phyloP scores from a whole-genome alignment of 2,329 filamentous ascomycete genomes.

The Zasmidium citrigriseum region DNA sequence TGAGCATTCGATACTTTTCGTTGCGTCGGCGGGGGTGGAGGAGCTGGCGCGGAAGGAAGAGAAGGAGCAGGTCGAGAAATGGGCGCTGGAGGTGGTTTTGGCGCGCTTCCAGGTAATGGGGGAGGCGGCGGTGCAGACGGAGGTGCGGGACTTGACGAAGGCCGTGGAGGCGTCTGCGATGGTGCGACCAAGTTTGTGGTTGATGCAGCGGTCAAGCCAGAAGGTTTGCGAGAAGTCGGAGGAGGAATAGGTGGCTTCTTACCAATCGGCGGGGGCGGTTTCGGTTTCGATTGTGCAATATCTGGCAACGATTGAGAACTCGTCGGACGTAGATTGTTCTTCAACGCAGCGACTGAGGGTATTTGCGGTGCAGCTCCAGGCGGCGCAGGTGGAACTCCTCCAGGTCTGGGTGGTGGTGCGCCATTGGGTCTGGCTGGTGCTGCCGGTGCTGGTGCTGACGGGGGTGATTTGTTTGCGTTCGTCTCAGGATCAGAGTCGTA shows the following conservation, averaged over 20 bases:
- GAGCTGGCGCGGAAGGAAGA: conserved; percentile 30
- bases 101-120: conserved; percentile 40
- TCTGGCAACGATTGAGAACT: conserved; percentile 60
- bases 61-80: conserved; percentile 12
- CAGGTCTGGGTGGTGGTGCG: conserved; percentile 42
- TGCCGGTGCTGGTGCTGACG: conserved; percentile 46
- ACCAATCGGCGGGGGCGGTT: conserved; percentile 74
- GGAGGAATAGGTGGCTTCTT: conserved; percentile 69
- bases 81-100: conserved; percentile 33
- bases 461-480: conserved; percentile 48
- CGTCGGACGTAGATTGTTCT: conserved; percentile 55
- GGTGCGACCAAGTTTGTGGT: conserved; percentile 35
- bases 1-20: conserved; percentile 16
- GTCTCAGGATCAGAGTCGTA: conserved; percentile 76
- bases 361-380: conserved; percentile 53
- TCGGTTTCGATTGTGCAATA: conserved; percentile 54
- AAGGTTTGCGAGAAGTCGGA: conserved; percentile 58
- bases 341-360: conserved; percentile 49
- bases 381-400: conserved; percentile 54
- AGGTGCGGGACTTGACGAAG: conserved; percentile 66
- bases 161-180: conserved; percentile 35
- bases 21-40: conserved; percentile 57
- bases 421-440: conserved; percentile 17
- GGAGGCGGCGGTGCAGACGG: conserved; percentile 49
- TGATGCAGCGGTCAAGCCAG: conserved; percentile 43